phyloP scores from a whole-genome alignment of 2,329 filamentous ascomycete species.

The Phaeoacremonium minimum region DNA sequence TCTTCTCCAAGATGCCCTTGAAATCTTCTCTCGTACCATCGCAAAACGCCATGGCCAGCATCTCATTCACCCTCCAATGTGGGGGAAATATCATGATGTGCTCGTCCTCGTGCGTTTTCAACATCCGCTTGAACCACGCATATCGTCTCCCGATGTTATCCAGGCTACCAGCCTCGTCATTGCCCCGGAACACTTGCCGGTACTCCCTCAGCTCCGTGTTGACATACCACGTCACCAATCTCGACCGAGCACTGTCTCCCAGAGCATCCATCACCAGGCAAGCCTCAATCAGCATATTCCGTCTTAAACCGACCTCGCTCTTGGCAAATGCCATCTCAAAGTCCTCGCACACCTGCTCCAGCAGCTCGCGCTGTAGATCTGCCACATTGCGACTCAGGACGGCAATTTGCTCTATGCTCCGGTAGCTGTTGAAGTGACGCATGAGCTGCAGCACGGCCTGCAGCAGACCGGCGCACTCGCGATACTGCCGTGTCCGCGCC shows the following conservation, averaged over 20 bases:
- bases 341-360: constrained; percentile 98
- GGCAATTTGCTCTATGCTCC: constrained; percentile 97
- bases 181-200: constrained; percentile 89
- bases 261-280: constrained; percentile 93
- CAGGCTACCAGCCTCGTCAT: constrained; percentile 90
- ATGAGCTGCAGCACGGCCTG: constrained; percentile 96
- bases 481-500: constrained; percentile 82
- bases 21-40: constrained; percentile 95
- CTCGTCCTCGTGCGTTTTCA: constrained; percentile 94
- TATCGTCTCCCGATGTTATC: constrained; percentile 96
- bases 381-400: constrained; percentile 87
- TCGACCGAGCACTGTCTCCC: constrained; percentile 76
- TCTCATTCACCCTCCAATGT: constrained; percentile 86
- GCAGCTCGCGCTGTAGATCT: constrained; percentile 84
- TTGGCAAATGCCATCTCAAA: constrained; percentile 95
- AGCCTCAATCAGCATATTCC: constrained; percentile 73
- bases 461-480: constrained; percentile 88
- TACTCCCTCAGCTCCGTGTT: constrained; percentile 97
- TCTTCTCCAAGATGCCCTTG: constrained; percentile 84
- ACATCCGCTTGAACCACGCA: constrained; percentile 92
- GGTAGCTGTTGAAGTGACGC: constrained; percentile 97
- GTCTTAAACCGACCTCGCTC: constrained; percentile 69
- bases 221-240: constrained; percentile 93
- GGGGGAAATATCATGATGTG: constrained; percentile 83
- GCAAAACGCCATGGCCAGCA: constrained; percentile 86